These are phyloP conservation scores for Chytriomyces hyalinus DNA, from an alignment of 192 early-diverging fungal genomes.

Conservation along the genomic window DNA sequence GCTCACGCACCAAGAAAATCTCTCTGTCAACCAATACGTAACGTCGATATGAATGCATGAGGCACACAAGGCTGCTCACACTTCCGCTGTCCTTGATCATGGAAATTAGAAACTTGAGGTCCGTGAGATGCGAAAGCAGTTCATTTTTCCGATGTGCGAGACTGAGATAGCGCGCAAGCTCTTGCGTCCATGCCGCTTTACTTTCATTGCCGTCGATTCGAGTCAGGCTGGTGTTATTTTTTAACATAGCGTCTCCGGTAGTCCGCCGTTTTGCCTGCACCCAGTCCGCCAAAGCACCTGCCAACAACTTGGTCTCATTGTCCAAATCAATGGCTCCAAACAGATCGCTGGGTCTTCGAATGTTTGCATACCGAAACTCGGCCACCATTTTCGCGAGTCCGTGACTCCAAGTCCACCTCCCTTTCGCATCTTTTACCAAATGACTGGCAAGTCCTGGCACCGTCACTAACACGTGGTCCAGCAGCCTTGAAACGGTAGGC, in stretches of 20 bases:
- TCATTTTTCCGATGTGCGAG: slow-evolving; percentile 25
- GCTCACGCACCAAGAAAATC: slow-evolving; percentile 15
- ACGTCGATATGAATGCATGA: neutral
- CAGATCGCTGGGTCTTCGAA: slow-evolving; percentile 8
- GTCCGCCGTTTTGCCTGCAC: neutral
- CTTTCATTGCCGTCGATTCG: neutral
- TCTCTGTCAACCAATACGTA: slow-evolving; percentile 13
- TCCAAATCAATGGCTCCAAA: neutral
- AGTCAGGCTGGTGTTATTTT: neutral
- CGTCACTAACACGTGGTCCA: neutral
- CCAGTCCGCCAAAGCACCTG: neutral
- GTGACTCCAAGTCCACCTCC: slow-evolving; percentile 14
- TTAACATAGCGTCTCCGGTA: neutral
- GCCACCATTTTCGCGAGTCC: slow-evolving; percentile 9
- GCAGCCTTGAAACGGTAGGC: neutral
- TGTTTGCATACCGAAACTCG: slow-evolving; percentile 2
- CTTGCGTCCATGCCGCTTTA: neutral
- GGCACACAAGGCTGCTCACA: neutral
- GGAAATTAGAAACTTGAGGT: neutral
- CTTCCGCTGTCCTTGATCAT: slow-evolving; percentile 18
- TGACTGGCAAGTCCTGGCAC: neutral
- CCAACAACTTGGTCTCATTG: slow-evolving; percentile 4
- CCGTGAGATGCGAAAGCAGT: slow-evolving; percentile 1
- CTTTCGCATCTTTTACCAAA: neutral
- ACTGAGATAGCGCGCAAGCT: neutral